Base-by-base conservation (phyloP, 768 basidiomycete species). In the Gymnopilus junonius region DNA sequence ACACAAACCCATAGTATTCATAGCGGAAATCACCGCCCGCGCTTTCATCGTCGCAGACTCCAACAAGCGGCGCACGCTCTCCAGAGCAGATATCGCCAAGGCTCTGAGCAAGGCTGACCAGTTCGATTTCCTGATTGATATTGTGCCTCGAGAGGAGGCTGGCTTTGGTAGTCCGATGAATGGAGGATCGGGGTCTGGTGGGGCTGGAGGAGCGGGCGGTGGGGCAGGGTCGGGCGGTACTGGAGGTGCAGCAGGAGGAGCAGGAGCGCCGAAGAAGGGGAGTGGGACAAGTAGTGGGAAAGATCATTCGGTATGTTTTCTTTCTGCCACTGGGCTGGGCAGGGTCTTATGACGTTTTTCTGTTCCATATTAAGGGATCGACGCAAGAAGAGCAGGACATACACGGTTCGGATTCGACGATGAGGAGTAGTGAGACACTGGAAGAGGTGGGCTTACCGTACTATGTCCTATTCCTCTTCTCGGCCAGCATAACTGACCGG, bases 41-140 rank as follows among this genome's bases (percentile, higher is more conserved):
- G 95, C 97, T 2, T 99, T 94, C 83, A 91, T 97, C 64, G 88
- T 98, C 58, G 95, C 95, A 17, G 95, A 97, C 77, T 91, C 94
- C 25, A 93, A 95, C 79, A 98, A 97, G 76, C 91, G 96, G 27
- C 91, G 95, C n/a, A 98, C 96, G 2, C 83, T 98, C 20, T 95
- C 94, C 10, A 89, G 94, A 50, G 89, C 93, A 12, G 96, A 98
- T 76, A 95, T 99, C 57, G 92, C 95, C 6, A 93, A 94, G 70
- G 97, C 96, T 0, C 83, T 97, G 63, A 87, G 87, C 69, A 94
- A 95, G 75, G 92, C 91, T 4, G 97, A 98, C 78, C 95, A 96
- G 74, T 98, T 98, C 70, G 97, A 98, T 79, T 99, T 99, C 72
- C 81, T 99, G 61, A 97, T 98, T 73, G 97, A 98, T 75, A 94